These are phyloP conservation scores for Neonectria punicea DNA, from an alignment of 2,329 filamentous ascomycete species.

Conservation along the genomic window DNA sequence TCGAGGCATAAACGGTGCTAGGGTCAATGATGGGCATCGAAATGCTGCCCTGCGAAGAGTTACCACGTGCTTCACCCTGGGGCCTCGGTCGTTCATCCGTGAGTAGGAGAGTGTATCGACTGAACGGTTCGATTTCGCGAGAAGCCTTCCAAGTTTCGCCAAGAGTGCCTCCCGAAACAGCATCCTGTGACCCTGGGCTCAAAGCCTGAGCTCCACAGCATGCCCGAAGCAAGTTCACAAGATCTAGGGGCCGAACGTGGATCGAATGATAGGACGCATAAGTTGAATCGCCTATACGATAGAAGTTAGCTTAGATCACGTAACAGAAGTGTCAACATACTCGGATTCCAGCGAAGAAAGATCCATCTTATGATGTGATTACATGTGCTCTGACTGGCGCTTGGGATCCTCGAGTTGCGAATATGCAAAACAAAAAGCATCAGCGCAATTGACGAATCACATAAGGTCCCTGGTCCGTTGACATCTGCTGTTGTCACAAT, in stretches of 20 bases:
- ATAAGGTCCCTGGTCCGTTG: slow-evolving; percentile 80
- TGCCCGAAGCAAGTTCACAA: slow-evolving; percentile 75
- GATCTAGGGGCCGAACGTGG: slow-evolving; percentile 71
- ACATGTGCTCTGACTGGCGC: slow-evolving; percentile 72
- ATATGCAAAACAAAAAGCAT: slow-evolving; percentile 76
- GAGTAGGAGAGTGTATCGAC: slow-evolving; percentile 67
- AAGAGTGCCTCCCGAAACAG: slow-evolving; percentile 59
- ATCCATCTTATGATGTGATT: slow-evolving; percentile 85
- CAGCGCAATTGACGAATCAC: slow-evolving; percentile 81
- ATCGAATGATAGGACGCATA: slow-evolving; percentile 73
- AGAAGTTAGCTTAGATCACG: slow-evolving; percentile 6
- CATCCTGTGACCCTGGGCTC: slow-evolving; percentile 43
- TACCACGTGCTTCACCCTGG: slow-evolving; percentile 3
- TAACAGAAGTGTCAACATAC: slow-evolving; percentile 58
- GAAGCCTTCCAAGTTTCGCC: slow-evolving; percentile 60
- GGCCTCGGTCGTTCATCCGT: slow-evolving; percentile 39
- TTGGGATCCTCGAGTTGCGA: slow-evolving; percentile 74
- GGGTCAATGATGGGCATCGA: slow-evolving; percentile 43
- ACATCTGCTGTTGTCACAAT: slow-evolving; percentile 82
- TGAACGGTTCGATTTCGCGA: slow-evolving; percentile 55
- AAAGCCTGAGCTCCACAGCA: slow-evolving; percentile 68
- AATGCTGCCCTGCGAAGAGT: slow-evolving; percentile 15
- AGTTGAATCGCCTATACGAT: slow-evolving; percentile 68
- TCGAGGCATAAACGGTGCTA: slow-evolving; percentile 53
- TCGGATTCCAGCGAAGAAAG: slow-evolving; percentile 82